Evolutionary conservation across 805 yeast species (phyloP), one percentile per base, ranked within the genome.

Genomic region (Barnettozyma pratensis): DNA sequence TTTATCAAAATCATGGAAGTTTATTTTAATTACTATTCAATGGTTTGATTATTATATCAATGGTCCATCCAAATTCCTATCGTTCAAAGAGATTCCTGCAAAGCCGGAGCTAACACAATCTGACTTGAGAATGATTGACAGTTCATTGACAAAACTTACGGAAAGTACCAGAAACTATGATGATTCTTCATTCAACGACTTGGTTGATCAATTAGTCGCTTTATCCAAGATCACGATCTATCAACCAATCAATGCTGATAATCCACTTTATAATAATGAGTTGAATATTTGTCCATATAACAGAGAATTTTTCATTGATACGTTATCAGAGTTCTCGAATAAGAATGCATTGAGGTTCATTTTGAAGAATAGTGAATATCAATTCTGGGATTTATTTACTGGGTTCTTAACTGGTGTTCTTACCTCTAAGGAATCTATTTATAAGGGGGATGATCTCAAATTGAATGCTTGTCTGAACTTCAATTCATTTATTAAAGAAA

Each of bases 1-100:
- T 1, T 71, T 92, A 12, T 76, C 76, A 6, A 62, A 68, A 4
- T 79, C 85, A 32, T 92, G 98, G 98, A 64, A 67, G 10, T 73
- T 73, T 14, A 62, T 84, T 5, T 59, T 83, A 19, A 73, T 78
- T 5, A 77, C 95, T 0, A 71, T 89, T 48, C 95, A 86, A 64
- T 87, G 95, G 95, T 73, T 84, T 43, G 81, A 85, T 48, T 86
- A 81, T 57, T 85, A 71, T 55, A 57, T 85, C n/a, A 73, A 81
- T 59, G 92, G 92, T 0, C 77, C 80, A 10, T 68, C 81, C 0
- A 64, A 63, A 30, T 63, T 57, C 31, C 57, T 62, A n/a, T 59
- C 64, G 11, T 54, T 62, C 11, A 71, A 69, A 50, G 76, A 73
- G 39, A 53, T 64, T 31, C 79, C 77, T 19, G 61, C 65, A 4